Evolutionary conservation across 2,329 filamentous ascomycete species (phyloP).

Genomic region (Chaetomium sp.): DNA sequence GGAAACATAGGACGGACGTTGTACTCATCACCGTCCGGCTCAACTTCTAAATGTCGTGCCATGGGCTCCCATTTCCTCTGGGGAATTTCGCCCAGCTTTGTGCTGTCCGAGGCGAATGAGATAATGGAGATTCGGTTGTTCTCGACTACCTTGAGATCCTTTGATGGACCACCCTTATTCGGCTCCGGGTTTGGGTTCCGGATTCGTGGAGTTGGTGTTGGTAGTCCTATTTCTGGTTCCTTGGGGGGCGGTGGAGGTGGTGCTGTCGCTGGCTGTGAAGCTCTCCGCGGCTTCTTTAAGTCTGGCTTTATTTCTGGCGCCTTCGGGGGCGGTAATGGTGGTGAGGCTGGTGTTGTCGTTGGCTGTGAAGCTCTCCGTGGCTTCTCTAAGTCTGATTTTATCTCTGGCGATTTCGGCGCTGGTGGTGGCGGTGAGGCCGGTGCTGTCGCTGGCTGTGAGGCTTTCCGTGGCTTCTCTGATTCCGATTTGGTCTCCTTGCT

Average conservation of each 20-base stretch:
- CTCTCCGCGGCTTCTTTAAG: no score
- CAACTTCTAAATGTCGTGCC: conserved; percentile 7
- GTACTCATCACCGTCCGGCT: conserved; percentile 23
- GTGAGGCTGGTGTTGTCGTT: no score
- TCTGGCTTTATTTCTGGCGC: no score
- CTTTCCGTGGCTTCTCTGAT: neutral
- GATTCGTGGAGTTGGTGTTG: neutral
- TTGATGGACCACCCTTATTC: neutral
- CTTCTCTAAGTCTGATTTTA: neutral
- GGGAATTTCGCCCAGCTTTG: conserved; percentile 32
- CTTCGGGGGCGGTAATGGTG: no score
- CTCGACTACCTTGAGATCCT: neutral
- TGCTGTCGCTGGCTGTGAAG: no score
- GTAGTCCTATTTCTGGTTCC: no score
- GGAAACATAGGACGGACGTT: conserved; percentile 29
- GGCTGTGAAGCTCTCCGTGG: no score
- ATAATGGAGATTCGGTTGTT: conserved; percentile 27
- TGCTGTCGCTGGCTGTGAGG: neutral
- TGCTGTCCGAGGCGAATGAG: conserved; percentile 30
- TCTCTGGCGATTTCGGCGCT: neutral
- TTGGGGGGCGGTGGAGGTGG: no score
- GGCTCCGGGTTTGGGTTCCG: neutral
- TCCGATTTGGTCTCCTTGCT: neutral
- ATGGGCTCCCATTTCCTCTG: conserved; percentile 25
- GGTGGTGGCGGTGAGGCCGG: neutral